Base-by-base conservation (phyloP, 371 early-diverging fungal species). In the Nematocida sp. region DNA sequence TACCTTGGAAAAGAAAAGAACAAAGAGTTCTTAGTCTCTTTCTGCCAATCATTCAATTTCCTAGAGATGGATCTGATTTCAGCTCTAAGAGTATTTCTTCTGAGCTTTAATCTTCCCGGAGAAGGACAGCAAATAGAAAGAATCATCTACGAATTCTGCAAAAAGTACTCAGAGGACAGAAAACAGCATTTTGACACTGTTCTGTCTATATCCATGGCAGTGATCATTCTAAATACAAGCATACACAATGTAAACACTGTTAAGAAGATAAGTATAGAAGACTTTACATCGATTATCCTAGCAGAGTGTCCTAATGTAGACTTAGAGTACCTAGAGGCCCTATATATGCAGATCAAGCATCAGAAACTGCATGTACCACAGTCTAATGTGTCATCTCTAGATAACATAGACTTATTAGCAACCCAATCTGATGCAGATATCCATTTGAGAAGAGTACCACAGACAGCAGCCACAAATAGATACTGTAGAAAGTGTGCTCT, bases 201-300 rank as follows among this genome's bases (percentile, higher is more conserved):
- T 21, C 25, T 67, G 17, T 77, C 60, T 45, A 45, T 70, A 45
- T 41, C 51, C 4, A 60, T 53, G 61, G 89, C 92, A 0, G 85
- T 93, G 41, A 88, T 93, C 74, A 87, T 92, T 87, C 81, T 94
- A 55, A 93, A 94, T 79, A 93, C 93, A 1, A 93, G 93, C 85
- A 87, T 90, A 77, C 91, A 96, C 81, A 93, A 89, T 75, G 87
- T 88, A 7, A 91, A 89, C 78, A 89, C 93, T 31, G 91, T 90
- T 80, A 83, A 86, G 48, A 88, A 91, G 41, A 92, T 92, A 88
- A 84, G 87, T 7, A 78, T 89, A n/a, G 88, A 89, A 15, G 89
- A 90, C 64, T 94, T 91, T 80, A 85, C 86, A 53, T 86, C 87
- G 9, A 67, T 61, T 49, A 46, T 67, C 0, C 15, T 29, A 40